Base-by-base conservation (phyloP, 179 eudicot genomes). In the Beta macrorhiza region DNA sequence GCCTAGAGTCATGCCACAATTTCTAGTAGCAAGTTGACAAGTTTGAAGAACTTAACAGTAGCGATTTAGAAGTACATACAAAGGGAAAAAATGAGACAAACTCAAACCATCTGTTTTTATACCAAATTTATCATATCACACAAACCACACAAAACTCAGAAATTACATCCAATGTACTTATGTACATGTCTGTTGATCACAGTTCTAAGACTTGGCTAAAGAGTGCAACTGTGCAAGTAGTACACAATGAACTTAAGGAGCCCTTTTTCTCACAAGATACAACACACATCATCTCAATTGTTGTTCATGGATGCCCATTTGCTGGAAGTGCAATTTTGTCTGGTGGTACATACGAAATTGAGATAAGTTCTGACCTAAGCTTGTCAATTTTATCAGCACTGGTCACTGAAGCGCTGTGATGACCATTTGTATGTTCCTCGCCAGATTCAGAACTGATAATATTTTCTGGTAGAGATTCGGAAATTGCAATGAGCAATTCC, bases 401-500 rank as follows among this genome's bases (percentile, higher is more conserved):
- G 0, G 13, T 80, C 78, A 55, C 82, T 53, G 76, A 47, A 72
- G 70, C 63, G 65, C 70, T 72, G 47, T 65, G 52, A 0, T 61
- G 44, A 56, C 57, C 75, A 64, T 76, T 75, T 55, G 77, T 15
- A 20, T 49, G 58, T 52, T 72, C 75, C 57, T 78, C 53, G 14
- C 32, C 79, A 8, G 76, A 47, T 37, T 69, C 14, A n/a, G 78
- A 29, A 42, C 70, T 57, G 56, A 80, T 12, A 58, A 77, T 22
- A 67, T 77, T 76, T 5, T 88, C 90, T 11, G 90, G 93, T 64
- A 59, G 56, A 47, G 85, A 67, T 81, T 86, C 78, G 57, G 93
- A 89, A 78, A 90, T 89, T 83, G 89, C 88, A 47, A 90, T 90
- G 0, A 90, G 93, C 85, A 86, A 79, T 72, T 90, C 93, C 82